phyloP scores from a whole-genome alignment of 2,329 filamentous ascomycete genomes.

The Nigrospora oryzae region DNA sequence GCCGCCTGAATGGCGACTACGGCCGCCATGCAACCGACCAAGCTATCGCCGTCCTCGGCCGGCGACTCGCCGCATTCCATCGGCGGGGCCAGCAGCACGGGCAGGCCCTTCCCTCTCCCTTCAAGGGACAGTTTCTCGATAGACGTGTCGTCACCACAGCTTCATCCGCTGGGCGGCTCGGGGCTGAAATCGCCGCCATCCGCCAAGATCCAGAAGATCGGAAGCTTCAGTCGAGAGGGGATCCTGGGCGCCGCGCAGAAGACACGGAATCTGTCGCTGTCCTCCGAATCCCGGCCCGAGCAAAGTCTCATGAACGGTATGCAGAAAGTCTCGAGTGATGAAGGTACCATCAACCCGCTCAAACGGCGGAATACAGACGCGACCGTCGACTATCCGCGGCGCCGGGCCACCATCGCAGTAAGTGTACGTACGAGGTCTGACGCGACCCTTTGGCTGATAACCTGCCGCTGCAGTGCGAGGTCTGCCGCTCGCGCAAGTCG shows the following conservation, averaged over 20 bases:
- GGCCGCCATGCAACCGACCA: slow-evolving; percentile 15
- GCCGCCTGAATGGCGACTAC: slow-evolving; percentile 15
- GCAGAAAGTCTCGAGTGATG: slow-evolving; percentile 39
- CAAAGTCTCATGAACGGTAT: slow-evolving; percentile 29
- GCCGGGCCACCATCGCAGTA: slow-evolving; percentile 59
- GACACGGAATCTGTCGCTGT: slow-evolving; percentile 45
- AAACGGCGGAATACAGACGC: slow-evolving; percentile 56
- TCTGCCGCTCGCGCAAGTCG: slow-evolving; percentile 72
- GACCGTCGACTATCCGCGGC: slow-evolving; percentile 54
- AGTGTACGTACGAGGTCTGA: slow-evolving; percentile 19
- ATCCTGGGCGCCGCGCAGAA: slow-evolving; percentile 46
- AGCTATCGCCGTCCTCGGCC: slow-evolving; percentile 46
- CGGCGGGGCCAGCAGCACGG: slow-evolving; percentile 25
- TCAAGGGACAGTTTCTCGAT: slow-evolving; percentile 39
- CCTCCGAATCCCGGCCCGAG: slow-evolving; percentile 38
- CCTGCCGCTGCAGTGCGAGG: slow-evolving; percentile 54
- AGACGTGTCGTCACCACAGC: slow-evolving; percentile 37
- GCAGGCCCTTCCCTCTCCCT: slow-evolving; percentile 34
- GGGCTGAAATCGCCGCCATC: slow-evolving; percentile 43
- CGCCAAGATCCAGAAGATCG: slow-evolving; percentile 36
- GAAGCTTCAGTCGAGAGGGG: slow-evolving; percentile 45
- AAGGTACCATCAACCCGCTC: slow-evolving; percentile 39
- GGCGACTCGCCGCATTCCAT: slow-evolving; percentile 42
- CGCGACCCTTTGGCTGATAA: not conserved
- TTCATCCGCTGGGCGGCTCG: slow-evolving; percentile 30